phyloP scores from a whole-genome alignment of 441 rosid species.

The Adansonia gregorii region DNA sequence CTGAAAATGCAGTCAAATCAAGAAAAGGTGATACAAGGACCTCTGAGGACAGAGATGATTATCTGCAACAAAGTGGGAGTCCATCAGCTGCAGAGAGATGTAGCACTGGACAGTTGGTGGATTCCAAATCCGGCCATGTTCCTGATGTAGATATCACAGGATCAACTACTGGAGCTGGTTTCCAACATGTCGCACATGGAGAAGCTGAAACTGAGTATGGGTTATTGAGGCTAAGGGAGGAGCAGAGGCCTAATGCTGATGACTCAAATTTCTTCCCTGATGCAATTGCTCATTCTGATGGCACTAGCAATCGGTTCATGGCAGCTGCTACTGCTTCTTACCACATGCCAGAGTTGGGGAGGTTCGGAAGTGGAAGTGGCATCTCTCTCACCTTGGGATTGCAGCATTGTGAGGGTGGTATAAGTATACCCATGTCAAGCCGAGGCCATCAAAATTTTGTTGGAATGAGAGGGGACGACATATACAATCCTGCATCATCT shows the following conservation, averaged over 20 bases:
- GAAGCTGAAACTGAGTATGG: slow-evolving; percentile 43
- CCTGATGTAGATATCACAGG: slow-evolving; percentile 47
- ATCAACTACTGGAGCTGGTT: slow-evolving; percentile 34
- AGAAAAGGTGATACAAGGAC: slow-evolving; percentile 35
- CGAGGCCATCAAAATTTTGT: slow-evolving; percentile 51
- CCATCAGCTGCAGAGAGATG: slow-evolving; percentile 46
- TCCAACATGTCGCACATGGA: slow-evolving; percentile 31
- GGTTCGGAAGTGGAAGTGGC: slow-evolving; percentile 61
- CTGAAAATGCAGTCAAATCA: slow-evolving; percentile 60
- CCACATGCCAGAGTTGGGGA: slow-evolving; percentile 65
- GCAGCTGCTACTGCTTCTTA: slow-evolving; percentile 59
- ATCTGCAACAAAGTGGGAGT: slow-evolving; percentile 56
- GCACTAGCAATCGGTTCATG: slow-evolving; percentile 46
- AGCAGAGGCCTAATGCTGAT: slow-evolving; percentile 44
- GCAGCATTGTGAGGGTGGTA: slow-evolving; percentile 72
- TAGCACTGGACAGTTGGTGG: slow-evolving; percentile 42
- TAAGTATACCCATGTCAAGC: slow-evolving; percentile 48
- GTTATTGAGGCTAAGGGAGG: slow-evolving; percentile 46
- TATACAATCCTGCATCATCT: slow-evolving; percentile 44
- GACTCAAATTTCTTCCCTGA: slow-evolving; percentile 48
- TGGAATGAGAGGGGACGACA: slow-evolving; percentile 54
- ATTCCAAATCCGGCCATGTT: slow-evolving; percentile 40
- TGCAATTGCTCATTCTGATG: slow-evolving; percentile 40
- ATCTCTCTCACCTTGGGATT: slow-evolving; percentile 82
- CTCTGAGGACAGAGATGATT: slow-evolving; percentile 51